phyloP scores from a whole-genome alignment of 176 grass and related monocot species.

The Hordeum vulgare region DNA sequence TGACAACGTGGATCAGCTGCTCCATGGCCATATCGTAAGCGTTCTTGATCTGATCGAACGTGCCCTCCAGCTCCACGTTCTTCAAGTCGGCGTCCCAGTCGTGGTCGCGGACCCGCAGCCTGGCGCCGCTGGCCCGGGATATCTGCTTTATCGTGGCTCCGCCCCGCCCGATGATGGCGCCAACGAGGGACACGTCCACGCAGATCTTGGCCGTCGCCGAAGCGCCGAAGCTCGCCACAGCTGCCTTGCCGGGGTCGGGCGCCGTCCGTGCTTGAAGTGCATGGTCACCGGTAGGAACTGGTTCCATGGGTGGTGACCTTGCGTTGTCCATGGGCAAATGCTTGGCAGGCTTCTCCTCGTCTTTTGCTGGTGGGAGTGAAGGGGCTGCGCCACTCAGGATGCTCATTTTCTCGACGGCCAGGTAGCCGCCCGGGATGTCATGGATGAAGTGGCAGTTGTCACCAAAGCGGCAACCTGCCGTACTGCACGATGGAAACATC shows the following conservation, averaged over 20 bases:
- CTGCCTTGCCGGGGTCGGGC: neutral
- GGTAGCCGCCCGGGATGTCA: neutral
- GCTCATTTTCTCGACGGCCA: neutral
- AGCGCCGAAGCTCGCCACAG: constrained; percentile 59
- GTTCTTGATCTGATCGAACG: constrained; percentile 84
- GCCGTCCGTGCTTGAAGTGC: constrained; percentile 10
- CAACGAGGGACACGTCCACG: constrained; percentile 56
- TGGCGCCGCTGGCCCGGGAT: constrained; percentile 53
- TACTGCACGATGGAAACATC: neutral
- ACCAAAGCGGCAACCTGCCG: constrained; percentile 71
- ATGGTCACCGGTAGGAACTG: neutral
- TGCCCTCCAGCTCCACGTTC: constrained; percentile 81
- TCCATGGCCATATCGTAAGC: constrained; percentile 66
- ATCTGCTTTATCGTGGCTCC: constrained; percentile 78
- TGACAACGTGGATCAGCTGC: constrained; percentile 42
- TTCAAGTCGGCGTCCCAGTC: constrained; percentile 63
- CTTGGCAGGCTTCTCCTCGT: neutral
- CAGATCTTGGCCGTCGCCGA: constrained; percentile 77
- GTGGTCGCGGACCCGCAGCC: constrained; percentile 63
- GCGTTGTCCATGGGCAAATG: neutral
- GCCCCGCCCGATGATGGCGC: constrained; percentile 68
- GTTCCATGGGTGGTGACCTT: neutral
- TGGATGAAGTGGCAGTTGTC: constrained; percentile 59
- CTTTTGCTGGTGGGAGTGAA: neutral
- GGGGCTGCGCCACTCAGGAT: neutral